These are phyloP conservation scores for Kewa caespitosa DNA, from an alignment of 179 eudicot genomes.

Conservation along the genomic window DNA sequence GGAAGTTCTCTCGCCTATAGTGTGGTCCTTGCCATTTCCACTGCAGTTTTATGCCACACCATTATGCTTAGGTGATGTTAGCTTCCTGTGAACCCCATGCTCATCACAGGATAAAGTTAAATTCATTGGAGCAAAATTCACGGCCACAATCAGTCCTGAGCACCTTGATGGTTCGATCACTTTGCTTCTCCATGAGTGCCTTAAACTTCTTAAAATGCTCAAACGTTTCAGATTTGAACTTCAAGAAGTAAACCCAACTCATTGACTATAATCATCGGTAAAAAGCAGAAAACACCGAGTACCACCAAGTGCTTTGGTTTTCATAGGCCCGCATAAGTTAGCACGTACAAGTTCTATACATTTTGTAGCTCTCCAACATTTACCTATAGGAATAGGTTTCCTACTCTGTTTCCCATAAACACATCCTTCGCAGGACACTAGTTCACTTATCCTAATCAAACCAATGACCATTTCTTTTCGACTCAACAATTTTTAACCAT, in stretches of 20 bases:
- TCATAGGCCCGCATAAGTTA: neutral
- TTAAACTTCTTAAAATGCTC: slow-evolving; percentile 24
- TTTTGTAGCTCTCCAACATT: slow-evolving; percentile 9
- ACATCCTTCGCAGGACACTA: slow-evolving; percentile 14
- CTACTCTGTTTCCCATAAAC: slow-evolving; percentile 1
- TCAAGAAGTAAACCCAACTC: slow-evolving; percentile 5
- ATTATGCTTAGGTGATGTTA: neutral
- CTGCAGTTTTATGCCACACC: neutral
- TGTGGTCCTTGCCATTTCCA: neutral
- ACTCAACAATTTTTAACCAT: neutral
- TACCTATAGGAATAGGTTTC: neutral
- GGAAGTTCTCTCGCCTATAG: neutral
- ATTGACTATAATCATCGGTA: slow-evolving; percentile 21
- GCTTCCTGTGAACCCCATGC: neutral
- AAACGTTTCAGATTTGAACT: slow-evolving; percentile 21
- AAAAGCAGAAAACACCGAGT: slow-evolving; percentile 24
- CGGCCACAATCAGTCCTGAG: neutral
- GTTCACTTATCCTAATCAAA: neutral
- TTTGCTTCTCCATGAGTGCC: slow-evolving; percentile 19
- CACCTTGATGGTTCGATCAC: neutral
- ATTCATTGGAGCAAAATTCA: neutral
- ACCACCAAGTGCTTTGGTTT: slow-evolving; percentile 12
- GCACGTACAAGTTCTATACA: slow-evolving; percentile 9
- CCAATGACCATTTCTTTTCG: slow-evolving; percentile 4
- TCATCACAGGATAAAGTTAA: neutral